Base-by-base conservation (phyloP, 805 yeast species). In the Saccharomycopsis capsularis region DNA sequence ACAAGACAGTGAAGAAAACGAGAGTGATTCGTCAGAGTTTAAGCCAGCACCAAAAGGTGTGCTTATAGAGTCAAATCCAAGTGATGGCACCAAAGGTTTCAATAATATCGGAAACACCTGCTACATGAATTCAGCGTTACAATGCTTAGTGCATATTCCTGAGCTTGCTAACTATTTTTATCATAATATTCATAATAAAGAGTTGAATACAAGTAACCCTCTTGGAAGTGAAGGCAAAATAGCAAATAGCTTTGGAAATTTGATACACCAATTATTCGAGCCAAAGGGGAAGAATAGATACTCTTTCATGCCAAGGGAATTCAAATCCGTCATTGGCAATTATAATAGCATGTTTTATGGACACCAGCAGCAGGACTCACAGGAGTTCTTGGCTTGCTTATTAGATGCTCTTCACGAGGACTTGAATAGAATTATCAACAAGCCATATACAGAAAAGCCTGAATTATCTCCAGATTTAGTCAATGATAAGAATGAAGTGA, bases 61-160 rank as follows among this genome's bases (percentile, higher is more conserved):
- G n/a, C n/a, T n/a, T n/a, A n/a, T 40, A 6, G 45, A 42, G n/a
- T 13, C 34, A n/a, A 30, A 23, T 22, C 38, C 38, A 16, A n/a
- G 19, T 27, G 59, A 62, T 48, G 90, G 96, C 55, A 60, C 70
- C 42, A 63, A 72, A 51, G 82, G 97, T 53, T 56, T 82, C 59
- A 68, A 73, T 46, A 90, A 87, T 60, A 67, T 89, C 53, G 97
- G 97, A 2, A 90, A 90, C 61, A 82, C 95, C 0, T 90, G 97
- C 63, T 90, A 88, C 63, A 89, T 90, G 97, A 89, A 88, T 63
- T 85, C 95, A 7, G 96, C 96, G 0, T 66, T 91, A 40, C 98
- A 93, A 60, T 91, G 97, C 59, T 67, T 91, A 38, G 75, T 79
- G 0, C 98, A 91, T 60, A 74, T 90, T 11, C 95, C 95, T 1